Conservation (phyloP, 2,329 filamentous ascomycete species). For the Ophiostoma sp. region DNA sequence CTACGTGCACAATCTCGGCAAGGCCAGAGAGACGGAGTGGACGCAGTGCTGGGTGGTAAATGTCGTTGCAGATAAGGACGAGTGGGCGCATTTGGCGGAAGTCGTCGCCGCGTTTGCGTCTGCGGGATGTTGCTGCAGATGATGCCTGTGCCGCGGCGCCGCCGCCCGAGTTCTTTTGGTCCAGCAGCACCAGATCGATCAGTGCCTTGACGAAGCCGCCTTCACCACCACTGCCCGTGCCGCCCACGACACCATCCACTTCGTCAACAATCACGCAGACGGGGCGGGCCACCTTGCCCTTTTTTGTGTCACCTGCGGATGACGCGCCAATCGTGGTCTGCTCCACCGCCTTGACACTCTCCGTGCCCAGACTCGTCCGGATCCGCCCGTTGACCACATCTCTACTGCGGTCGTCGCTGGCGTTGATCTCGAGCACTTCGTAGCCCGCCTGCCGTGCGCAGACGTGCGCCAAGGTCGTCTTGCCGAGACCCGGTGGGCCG, state of each 20-base stretch:
- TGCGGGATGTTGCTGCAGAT: slow-evolving; percentile 22
- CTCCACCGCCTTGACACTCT: slow-evolving; percentile 80
- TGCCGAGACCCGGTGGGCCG: slow-evolving; percentile 88
- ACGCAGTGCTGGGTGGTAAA: slow-evolving; percentile 86
- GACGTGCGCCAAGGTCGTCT: slow-evolving; percentile 94
- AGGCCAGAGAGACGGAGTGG: slow-evolving; percentile 80
- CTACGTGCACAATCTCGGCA: slow-evolving; percentile 88
- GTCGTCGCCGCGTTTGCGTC: slow-evolving; percentile 64
- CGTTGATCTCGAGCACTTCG: slow-evolving; percentile 95
- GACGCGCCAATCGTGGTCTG: slow-evolving; percentile 46
- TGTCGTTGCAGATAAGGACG: slow-evolving; percentile 94
- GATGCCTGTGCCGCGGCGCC: slow-evolving; percentile 33
- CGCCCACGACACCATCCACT: slow-evolving; percentile 88
- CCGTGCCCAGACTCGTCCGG: slow-evolving; percentile 86
- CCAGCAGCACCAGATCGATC: slow-evolving; percentile 82
- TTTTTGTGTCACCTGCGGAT: slow-evolving; percentile 20
- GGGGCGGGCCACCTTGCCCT: slow-evolving; percentile 73
- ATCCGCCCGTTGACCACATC: slow-evolving; percentile 91
- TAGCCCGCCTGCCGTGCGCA: slow-evolving; percentile 95
- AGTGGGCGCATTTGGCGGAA: slow-evolving; percentile 86
- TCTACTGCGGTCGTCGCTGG: slow-evolving; percentile 88
- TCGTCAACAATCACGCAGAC: slow-evolving; percentile 95
- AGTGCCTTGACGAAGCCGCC: slow-evolving; percentile 94
- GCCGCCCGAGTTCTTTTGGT: slow-evolving; percentile 71
- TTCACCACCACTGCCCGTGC: slow-evolving; percentile 75